A percentile compares a stretch with the other conserved stretches of the same genome.
Conservation (phyloP, 2,329 filamentous ascomycete species). For the Coniochaeta ligniaria region DNA sequence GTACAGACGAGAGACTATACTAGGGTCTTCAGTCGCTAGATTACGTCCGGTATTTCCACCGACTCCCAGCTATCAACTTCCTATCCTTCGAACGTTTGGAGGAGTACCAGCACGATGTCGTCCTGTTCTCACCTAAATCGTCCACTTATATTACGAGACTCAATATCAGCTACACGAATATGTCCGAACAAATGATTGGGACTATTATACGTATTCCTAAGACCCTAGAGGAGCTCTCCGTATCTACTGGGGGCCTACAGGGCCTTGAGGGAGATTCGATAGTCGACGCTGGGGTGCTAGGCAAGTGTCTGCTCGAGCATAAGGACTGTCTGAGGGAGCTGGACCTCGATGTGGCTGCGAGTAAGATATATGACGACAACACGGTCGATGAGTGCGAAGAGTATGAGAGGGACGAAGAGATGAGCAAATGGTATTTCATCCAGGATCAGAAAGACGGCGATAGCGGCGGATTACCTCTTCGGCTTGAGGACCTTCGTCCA, state of each 20-base stretch:
- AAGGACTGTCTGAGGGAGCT: slow-evolving; percentile 4
- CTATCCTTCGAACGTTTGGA: slow-evolving; percentile 6
- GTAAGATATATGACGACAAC: background rate
- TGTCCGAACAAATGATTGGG: slow-evolving; percentile 1
- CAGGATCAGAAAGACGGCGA: background rate
- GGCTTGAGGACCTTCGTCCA: background rate
- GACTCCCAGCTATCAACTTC: slow-evolving; percentile 4
- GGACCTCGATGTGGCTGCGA: slow-evolving; percentile 5
- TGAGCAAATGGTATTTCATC: background rate
- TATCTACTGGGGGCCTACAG: slow-evolving; percentile 3
- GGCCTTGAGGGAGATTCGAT: background rate
- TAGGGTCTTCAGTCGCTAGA: slow-evolving; percentile 5
- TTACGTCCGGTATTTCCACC: slow-evolving; percentile 7
- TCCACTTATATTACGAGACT: slow-evolving; percentile 5
- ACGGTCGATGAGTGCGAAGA: background rate
- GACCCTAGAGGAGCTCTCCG: slow-evolving; percentile 3
- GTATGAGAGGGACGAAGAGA: background rate
- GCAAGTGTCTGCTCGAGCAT: slow-evolving; percentile 4
- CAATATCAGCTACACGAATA: slow-evolving; percentile 4
- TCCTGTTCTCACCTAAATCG: slow-evolving; percentile 3
- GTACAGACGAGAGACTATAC: background rate
- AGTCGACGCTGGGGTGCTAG: slow-evolving; percentile 3
- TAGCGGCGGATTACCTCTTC: background rate
- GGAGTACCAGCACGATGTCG: slow-evolving; percentile 2
- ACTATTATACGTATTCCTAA: slow-evolving; percentile 8